These are phyloP conservation scores for Cladophialophora immunda DNA, from an alignment of 2,329 filamentous ascomycete species.

Conservation along the genomic window DNA sequence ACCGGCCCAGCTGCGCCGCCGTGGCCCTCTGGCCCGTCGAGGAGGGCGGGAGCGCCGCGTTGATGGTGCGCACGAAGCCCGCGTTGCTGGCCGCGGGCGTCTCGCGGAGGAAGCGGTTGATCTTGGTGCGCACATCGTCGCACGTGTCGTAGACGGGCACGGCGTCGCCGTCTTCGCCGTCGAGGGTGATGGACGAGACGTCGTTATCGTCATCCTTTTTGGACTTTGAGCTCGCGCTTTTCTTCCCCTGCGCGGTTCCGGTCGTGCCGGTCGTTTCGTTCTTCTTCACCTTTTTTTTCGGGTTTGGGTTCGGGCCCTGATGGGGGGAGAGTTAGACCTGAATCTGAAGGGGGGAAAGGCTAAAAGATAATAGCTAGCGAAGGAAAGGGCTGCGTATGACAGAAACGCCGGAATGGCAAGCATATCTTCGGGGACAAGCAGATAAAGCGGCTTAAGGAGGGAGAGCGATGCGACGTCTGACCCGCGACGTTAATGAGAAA, in stretches of 20 bases:
- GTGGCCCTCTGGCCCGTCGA: constrained; percentile 45
- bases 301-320: background rate
- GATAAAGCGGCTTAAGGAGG: background rate
- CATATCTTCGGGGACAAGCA: background rate
- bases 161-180: constrained; percentile 56
- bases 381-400: too few species aligned
- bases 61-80: constrained; percentile 60
- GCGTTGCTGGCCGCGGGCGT: constrained; percentile 58
- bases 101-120: constrained; percentile 57
- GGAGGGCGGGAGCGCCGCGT: constrained; percentile 50
- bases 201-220: constrained; percentile 47
- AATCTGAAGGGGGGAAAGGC: too few species aligned
- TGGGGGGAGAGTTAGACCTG: too few species aligned
- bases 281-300: constrained; percentile 8
- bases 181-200: constrained; percentile 54
- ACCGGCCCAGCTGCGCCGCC: constrained; percentile 57
- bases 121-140: constrained; percentile 66
- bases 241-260: background rate
- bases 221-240: background rate
- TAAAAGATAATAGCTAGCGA: too few species aligned
- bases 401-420: too few species aligned
- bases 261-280: constrained; percentile 3
- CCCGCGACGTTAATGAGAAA: background rate
- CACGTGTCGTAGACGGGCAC: constrained; percentile 66
- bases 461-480: background rate